Base-by-base conservation (phyloP, 331 rosid species). In the Telfairia occidentalis region DNA sequence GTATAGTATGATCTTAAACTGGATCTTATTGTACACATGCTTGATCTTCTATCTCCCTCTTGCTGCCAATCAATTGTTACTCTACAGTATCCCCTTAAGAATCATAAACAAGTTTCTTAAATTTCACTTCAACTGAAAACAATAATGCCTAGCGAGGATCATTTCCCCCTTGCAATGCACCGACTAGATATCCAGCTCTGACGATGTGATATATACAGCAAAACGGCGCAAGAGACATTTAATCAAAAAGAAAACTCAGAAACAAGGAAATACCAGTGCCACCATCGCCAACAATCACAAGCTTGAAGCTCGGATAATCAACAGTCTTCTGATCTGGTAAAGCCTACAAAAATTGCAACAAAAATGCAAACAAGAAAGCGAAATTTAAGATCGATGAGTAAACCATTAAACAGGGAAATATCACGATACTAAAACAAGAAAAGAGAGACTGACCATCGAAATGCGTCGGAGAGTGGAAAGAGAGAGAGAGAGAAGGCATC, bases 291-390 rank as follows among this genome's bases (percentile, higher is more conserved):
- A 92, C 96, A 35, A 92, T 84, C 3, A 92, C 97, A 53, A 92
- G 97, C 91, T 92, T 92, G 84, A 92, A 92, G 72, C 90, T 92
- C 0, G 97, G 97, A 65, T 92, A 92, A 45, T 92, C 92, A 9
- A 92, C 97, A 7, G 92, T 89, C 86, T 85, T 92, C 86, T 91
- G 97, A 73, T 86, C 85, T 2, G 96, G 96, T 78, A 92, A 79
- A 71, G 97, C 97, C 97, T 92, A 77, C 24, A 29, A 3, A 38
- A 28, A 16, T 29, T 5, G 77, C 11, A 5, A 19, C 0, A 48
- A 48, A 61, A 81, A 7, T 15, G 21, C 0, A 29, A 60, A 1
- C n/a, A 15, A 59, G 9, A 1, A 12, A 30, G 4, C 10, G 43
- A 13, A 60, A 60, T 21, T 54, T 0, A 16, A 60, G 43, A 60